Evolutionary conservation across 805 yeast genomes (phyloP).

Genomic region (Candida glaebosa): DNA sequence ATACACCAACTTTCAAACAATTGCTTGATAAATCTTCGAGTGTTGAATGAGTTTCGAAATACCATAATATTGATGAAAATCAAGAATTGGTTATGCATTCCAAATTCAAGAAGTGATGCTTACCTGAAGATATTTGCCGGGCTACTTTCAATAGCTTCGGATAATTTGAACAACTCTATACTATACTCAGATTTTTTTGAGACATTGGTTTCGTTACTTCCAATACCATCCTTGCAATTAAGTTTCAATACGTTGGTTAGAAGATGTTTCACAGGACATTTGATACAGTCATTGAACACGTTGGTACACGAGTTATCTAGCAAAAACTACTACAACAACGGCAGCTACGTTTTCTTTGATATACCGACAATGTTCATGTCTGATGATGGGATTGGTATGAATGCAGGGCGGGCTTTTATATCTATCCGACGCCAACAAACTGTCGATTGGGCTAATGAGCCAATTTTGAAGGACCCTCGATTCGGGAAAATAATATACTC

Average conservation of each 20-base stretch:
- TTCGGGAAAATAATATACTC: slow-evolving; percentile 46
- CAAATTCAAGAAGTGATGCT: slow-evolving; percentile 23
- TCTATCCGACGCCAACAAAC: slow-evolving; percentile 11
- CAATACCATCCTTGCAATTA: slow-evolving; percentile 44
- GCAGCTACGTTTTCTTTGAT: slow-evolving; percentile 28
- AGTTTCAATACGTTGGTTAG: slow-evolving; percentile 46
- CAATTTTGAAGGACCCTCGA: slow-evolving; percentile 14
- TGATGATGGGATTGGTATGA: slow-evolving; percentile 16
- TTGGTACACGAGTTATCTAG: slow-evolving; percentile 23
- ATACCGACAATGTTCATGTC: slow-evolving; percentile 30
- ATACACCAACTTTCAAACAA: slow-evolving; percentile 62
- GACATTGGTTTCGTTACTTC: slow-evolving; percentile 45
- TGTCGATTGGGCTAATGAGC: slow-evolving; percentile 11
- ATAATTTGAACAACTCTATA: slow-evolving; percentile 30
- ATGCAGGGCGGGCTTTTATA: slow-evolving; percentile 22
- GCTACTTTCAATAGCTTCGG: slow-evolving; percentile 29
- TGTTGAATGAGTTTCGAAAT: slow-evolving; percentile 37
- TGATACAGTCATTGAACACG: slow-evolving; percentile 43
- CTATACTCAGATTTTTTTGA: slow-evolving; percentile 51
- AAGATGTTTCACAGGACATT: slow-evolving; percentile 48
- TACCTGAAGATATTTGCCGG: slow-evolving; percentile 32
- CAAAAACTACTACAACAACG: slow-evolving; percentile 21
- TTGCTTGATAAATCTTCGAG: slow-evolving; percentile 54
- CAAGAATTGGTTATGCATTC: slow-evolving; percentile 33
- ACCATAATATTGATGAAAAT: slow-evolving; percentile 31